phyloP scores from a whole-genome alignment of 1,284 basidiomycete genomes.

The Apiotrichum gamsii region DNA sequence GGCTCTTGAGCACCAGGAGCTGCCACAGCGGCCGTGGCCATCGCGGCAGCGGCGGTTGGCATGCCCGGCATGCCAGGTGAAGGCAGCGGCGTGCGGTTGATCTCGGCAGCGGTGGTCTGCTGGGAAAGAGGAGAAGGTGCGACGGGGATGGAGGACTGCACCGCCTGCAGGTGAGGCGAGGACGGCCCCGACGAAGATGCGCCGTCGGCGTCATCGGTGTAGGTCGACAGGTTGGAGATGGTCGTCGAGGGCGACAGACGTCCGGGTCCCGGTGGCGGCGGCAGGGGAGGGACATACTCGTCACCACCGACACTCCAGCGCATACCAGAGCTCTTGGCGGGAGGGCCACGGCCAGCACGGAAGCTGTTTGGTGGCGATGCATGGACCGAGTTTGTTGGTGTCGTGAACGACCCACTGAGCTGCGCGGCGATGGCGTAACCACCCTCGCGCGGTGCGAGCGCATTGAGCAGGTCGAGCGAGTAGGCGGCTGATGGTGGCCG shows the following conservation, averaged over 20 bases:
- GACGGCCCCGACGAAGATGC: not conserved
- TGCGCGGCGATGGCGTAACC: slow-evolving; percentile 46
- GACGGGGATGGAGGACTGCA: slow-evolving; percentile 11
- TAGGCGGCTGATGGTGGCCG: slow-evolving; percentile 36
- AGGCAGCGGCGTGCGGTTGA: slow-evolving; percentile 1
- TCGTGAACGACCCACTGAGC: slow-evolving; percentile 24
- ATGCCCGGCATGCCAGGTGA: not conserved
- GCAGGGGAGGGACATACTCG: slow-evolving; percentile 19
- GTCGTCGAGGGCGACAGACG: slow-evolving; percentile 9
- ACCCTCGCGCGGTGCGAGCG: slow-evolving; percentile 44
- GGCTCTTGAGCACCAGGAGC: slow-evolving; percentile 1
- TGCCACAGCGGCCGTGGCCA: not conserved
- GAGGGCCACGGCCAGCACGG: slow-evolving; percentile 25
- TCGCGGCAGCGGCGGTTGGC: not conserved
- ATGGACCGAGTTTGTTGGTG: slow-evolving; percentile 15
- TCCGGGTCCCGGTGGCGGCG: slow-evolving; percentile 17
- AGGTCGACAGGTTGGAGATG: slow-evolving; percentile 1
- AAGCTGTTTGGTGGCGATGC: slow-evolving; percentile 12
- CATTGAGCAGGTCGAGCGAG: slow-evolving; percentile 37
- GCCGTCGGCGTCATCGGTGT: no score
- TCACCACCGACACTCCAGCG: slow-evolving; percentile 41
- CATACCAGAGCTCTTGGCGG: slow-evolving; percentile 38
- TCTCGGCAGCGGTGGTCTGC: slow-evolving; percentile 21
- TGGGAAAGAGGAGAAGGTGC: slow-evolving; percentile 29
- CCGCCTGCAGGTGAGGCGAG: slow-evolving; percentile 4